Evolutionary conservation across 495 filamentous ascomycete genomes (phyloP).

Genomic region (Aspergillus cristatus): DNA sequence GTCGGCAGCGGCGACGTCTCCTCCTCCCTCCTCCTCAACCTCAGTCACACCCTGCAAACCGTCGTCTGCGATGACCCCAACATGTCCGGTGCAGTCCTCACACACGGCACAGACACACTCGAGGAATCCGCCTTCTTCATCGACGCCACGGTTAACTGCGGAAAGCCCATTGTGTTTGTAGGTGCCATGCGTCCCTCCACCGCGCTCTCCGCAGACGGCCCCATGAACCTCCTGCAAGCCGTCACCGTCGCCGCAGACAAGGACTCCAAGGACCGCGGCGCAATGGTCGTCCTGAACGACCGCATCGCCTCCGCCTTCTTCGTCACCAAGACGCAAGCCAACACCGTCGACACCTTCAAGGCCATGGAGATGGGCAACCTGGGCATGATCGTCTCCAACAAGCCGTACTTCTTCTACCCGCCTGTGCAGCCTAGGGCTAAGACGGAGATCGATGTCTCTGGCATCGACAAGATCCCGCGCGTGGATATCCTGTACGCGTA

Average conservation of each 20-base stretch:
- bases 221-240: constrained; percentile 41
- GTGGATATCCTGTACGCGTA: constrained; percentile 34
- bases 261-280: constrained; percentile 25
- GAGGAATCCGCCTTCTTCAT: constrained; percentile 45
- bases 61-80: constrained; percentile 32
- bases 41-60: constrained; percentile 30
- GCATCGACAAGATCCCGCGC: constrained; percentile 25
- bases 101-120: constrained; percentile 43
- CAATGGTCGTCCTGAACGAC: constrained; percentile 44
- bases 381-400: constrained; percentile 35
- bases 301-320: constrained; percentile 39
- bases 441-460: constrained; percentile 24
- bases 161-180: constrained; percentile 39
- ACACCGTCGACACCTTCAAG: constrained; percentile 43
- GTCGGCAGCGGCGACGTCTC: constrained; percentile 30
- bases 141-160: constrained; percentile 35
- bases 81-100: constrained; percentile 37
- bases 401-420: constrained; percentile 36
- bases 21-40: constrained; percentile 30
- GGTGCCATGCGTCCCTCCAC: constrained; percentile 43
- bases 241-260: constrained; percentile 34
- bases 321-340: constrained; percentile 43
- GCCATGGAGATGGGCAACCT: constrained; percentile 34
- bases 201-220: constrained; percentile 41
- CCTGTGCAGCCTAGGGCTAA: constrained; percentile 27